Evolutionary conservation across 352 stramenopile species (phyloP).

Genomic region (Phytophthora foliorum): DNA sequence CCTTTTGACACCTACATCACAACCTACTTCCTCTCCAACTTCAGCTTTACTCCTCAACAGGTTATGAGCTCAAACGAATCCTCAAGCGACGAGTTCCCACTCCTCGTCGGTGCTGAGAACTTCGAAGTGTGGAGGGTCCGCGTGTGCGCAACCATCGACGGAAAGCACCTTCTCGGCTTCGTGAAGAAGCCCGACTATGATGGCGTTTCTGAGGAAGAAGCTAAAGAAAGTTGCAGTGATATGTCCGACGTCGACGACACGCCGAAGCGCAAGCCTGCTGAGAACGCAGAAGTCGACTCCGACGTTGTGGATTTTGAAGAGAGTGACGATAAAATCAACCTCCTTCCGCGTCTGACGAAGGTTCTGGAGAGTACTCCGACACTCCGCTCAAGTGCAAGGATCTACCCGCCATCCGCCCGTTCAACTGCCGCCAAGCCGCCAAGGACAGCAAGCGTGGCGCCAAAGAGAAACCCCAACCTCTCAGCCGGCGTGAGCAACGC

Average conservation of each 20-base stretch:
- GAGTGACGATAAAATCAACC: too few relatives aligned
- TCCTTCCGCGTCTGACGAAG: too few relatives aligned
- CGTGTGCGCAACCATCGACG: constrained; percentile 11
- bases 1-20: too few relatives aligned
- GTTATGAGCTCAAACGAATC: constrained; percentile 30
- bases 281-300: background rate
- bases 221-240: background rate
- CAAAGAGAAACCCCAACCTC: too few relatives aligned
- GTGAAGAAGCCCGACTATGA: constrained; percentile 24
- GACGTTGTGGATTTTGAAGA: too few relatives aligned
- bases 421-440: too few relatives aligned
- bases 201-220: constrained; percentile 5
- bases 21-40: background rate
- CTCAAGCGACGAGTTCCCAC: constrained; percentile 27
- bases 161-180: constrained; percentile 29
- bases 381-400: too few relatives aligned
- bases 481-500: too few relatives aligned
- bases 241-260: constrained; percentile 1
- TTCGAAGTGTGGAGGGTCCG: constrained; percentile 23
- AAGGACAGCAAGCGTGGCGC: too few relatives aligned
- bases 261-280: background rate
- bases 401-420: constrained; percentile 5
- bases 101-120: constrained; percentile 16
- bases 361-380: too few relatives aligned
- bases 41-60: constrained; percentile 1